Evolutionary conservation across 305 asterid species (phyloP).

Genomic region (Ilex paraguariensis): DNA sequence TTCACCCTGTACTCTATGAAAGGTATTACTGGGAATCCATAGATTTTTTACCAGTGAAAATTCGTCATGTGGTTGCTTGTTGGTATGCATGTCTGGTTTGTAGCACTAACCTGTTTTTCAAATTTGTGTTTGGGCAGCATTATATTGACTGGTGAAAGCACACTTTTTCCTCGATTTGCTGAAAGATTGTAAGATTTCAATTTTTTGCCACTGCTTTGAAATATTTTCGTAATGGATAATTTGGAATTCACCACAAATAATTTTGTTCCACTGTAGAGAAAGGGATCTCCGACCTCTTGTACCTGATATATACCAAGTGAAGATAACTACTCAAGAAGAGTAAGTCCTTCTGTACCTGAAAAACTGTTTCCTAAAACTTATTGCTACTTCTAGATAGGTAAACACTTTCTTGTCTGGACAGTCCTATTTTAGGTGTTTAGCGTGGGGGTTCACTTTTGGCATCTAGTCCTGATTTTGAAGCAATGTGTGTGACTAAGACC

Average conservation of each 20-base stretch:
- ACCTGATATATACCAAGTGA: too few species aligned
- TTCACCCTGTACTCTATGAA: constrained; percentile 87
- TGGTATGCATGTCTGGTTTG: neutral
- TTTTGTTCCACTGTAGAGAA: too few species aligned
- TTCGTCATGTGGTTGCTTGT: neutral
- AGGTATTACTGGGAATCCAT: constrained; percentile 39
- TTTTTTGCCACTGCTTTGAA: neutral
- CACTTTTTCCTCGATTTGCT: constrained; percentile 83
- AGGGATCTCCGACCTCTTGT: too few species aligned
- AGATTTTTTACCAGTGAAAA: neutral
- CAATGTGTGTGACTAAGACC: constrained; percentile 88
- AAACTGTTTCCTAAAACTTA: constrained; percentile 5
- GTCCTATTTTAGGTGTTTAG: constrained; percentile 95
- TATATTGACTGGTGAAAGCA: constrained; percentile 88
- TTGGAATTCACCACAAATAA: too few species aligned
- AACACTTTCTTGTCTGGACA: constrained; percentile 23
- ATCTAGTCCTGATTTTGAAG: constrained; percentile 92
- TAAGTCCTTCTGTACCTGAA: too few species aligned
- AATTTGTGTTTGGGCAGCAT: constrained; percentile 36
- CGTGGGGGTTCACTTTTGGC: constrained; percentile 96
- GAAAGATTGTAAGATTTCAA: constrained; percentile 72
- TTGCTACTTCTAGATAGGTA: constrained; percentile 6
- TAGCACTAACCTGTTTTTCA: neutral
- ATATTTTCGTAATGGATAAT: neutral
- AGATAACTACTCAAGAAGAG: too few species aligned